These are phyloP conservation scores for Zelonia costaricensis DNA, from an alignment of 208 protist species.

Conservation along the genomic window DNA sequence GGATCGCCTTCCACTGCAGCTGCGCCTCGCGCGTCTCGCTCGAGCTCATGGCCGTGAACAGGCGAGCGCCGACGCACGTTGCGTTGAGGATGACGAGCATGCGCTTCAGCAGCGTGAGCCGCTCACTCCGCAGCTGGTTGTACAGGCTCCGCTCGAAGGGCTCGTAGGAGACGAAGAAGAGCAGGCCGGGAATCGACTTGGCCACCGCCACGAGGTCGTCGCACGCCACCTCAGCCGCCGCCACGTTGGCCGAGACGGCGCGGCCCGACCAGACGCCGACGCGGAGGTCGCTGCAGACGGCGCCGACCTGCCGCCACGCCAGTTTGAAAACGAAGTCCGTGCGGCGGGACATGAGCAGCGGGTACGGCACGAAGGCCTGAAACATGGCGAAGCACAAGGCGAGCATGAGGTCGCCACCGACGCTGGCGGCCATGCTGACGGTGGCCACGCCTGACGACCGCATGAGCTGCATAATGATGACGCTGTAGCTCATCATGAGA, in stretches of 20 bases:
- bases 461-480: slow-evolving; percentile 54
- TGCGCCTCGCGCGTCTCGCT: slow-evolving; percentile 18
- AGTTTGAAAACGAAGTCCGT: slow-evolving; percentile 29
- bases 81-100: slow-evolving; percentile 48
- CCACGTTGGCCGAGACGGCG: slow-evolving; percentile 27
- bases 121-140: slow-evolving; percentile 46
- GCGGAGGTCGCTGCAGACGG: slow-evolving; percentile 28
- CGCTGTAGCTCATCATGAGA: slow-evolving; percentile 35
- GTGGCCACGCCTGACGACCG: slow-evolving; percentile 5
- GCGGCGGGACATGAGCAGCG: slow-evolving; percentile 32
- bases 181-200: slow-evolving; percentile 23
- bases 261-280: slow-evolving; percentile 45
- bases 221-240: slow-evolving; percentile 30
- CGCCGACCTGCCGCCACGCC: slow-evolving; percentile 34
- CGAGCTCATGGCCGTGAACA: slow-evolving; percentile 28
- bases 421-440: slow-evolving; percentile 19
- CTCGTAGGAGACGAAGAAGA: slow-evolving; percentile 46
- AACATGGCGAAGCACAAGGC: slow-evolving; percentile 31
- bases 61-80: slow-evolving; percentile 24
- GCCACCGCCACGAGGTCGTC: slow-evolving; percentile 31
- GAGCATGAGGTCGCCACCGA: slow-evolving; percentile 37
- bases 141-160: slow-evolving; percentile 43
- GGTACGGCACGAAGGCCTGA: slow-evolving; percentile 45
- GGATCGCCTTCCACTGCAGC: slow-evolving; percentile 24
- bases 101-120: slow-evolving; percentile 35